These are phyloP conservation scores for Lepidium sativum DNA, from an alignment of 345 rosid species.

Conservation along the genomic window DNA sequence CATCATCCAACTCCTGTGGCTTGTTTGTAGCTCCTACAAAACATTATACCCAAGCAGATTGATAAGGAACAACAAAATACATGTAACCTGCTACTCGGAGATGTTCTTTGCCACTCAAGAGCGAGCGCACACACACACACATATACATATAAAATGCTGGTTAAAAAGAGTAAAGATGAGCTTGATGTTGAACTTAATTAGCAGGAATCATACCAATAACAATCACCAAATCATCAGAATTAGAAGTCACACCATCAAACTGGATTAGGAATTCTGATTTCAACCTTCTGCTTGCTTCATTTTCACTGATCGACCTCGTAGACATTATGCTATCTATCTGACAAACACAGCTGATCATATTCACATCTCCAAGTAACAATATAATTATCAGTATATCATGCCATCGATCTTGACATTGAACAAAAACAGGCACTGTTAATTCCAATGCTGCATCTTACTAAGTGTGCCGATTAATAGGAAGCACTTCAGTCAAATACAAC, in stretches of 20 bases:
- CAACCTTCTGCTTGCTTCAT: constrained; percentile 89
- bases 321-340: constrained; percentile 98
- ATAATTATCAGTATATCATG: background rate
- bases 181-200: background rate
- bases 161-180: background rate
- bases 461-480: background rate
- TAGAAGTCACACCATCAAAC: constrained; percentile 91
- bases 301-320: constrained; percentile 69
- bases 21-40: constrained; percentile 92
- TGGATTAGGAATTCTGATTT: constrained; percentile 94
- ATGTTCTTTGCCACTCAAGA: background rate
- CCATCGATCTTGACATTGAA: background rate
- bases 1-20: constrained; percentile 97
- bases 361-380: constrained; percentile 9
- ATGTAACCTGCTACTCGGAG: background rate
- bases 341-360: constrained; percentile 4
- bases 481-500: background rate
- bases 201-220: constrained; percentile 59
- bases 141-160: no score
- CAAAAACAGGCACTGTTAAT: background rate
- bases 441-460: background rate
- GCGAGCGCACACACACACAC: background rate
- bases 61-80: background rate
- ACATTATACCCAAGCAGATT: background rate
- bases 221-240: constrained; percentile 72